A percentile compares a stretch with the other conserved stretches of the same genome.
These are phyloP conservation scores for Citrus glauca DNA, from an alignment of 345 rosid species.

Conservation along the genomic window DNA sequence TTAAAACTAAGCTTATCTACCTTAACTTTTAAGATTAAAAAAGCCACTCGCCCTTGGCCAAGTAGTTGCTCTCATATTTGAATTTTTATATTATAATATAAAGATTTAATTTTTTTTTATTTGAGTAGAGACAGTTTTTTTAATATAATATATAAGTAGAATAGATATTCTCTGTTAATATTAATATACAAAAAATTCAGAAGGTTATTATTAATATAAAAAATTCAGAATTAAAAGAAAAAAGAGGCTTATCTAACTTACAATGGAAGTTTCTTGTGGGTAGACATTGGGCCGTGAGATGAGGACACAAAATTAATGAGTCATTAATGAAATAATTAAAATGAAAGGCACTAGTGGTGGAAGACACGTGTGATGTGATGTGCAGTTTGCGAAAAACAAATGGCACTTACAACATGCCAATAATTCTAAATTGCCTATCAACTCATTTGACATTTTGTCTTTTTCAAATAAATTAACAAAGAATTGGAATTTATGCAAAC, in stretches of 20 bases:
- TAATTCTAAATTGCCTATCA: background rate
- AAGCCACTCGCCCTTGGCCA: rapidly evolving
- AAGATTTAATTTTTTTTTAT: no score
- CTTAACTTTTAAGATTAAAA: no score
- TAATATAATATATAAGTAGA: no score
- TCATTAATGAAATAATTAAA: background rate
- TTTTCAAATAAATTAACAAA: background rate
- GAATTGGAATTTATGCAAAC: background rate
- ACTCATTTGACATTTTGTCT: background rate
- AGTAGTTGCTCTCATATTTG: no score
- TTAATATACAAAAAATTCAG: no score
- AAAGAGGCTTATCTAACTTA: background rate
- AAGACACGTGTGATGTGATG: background rate
- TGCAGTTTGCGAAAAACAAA: background rate
- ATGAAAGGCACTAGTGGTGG: background rate
- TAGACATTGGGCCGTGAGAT: background rate
- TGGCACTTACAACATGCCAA: background rate
- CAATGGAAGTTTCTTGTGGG: background rate
- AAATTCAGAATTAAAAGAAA: no score
- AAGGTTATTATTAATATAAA: no score
- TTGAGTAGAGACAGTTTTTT: rapidly evolving
- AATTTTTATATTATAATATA: no score
- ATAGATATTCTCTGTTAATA: no score
- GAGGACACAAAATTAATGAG: background rate
- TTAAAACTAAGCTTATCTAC: no score